Evolutionary conservation across 805 yeast species (phyloP).

Genomic region (Schwanniomyces vanrijiae): DNA sequence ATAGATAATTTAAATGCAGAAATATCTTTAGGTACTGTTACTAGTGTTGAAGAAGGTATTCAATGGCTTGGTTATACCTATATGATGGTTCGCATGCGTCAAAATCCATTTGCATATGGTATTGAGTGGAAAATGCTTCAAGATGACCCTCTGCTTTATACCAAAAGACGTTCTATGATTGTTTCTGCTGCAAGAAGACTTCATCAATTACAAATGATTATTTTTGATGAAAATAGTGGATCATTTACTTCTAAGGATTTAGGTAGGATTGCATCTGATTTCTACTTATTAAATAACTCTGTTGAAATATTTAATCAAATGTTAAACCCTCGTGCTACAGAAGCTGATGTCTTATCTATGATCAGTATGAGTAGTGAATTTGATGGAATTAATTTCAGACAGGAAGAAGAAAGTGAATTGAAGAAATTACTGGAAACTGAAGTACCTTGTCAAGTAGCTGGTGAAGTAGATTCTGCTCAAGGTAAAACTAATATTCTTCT

Average conservation of each 20-base stretch:
- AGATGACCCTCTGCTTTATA: constrained; percentile 78
- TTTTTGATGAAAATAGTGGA: constrained; percentile 81
- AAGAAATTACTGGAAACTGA: constrained; percentile 56
- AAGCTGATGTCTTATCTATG: constrained; percentile 87
- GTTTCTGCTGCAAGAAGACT: constrained; percentile 76
- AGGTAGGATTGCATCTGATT: constrained; percentile 94
- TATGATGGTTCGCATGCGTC: constrained; percentile 88
- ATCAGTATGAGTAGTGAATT: constrained; percentile 92
- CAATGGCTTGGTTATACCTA: constrained; percentile 98
- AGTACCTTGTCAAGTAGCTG: constrained; percentile 80
- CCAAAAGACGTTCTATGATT: constrained; percentile 73
- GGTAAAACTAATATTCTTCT: constrained; percentile 86
- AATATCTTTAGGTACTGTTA: constrained; percentile 91
- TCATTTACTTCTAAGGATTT: constrained; percentile 82
- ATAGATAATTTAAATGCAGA: constrained; percentile 96
- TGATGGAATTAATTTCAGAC: constrained; percentile 83
- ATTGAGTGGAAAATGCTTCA: constrained; percentile 82
- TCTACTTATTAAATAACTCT: constrained; percentile 79
- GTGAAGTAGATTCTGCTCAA: constrained; percentile 69
- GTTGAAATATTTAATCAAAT: constrained; percentile 87
- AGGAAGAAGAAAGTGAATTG: constrained; percentile 81
- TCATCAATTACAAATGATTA: constrained; percentile 90
- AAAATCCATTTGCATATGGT: constrained; percentile 91
- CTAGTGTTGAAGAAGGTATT: constrained; percentile 90
- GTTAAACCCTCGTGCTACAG: constrained; percentile 82